phyloP scores from a whole-genome alignment of 2,329 filamentous ascomycete genomes.

The Trichoderma sp. region DNA sequence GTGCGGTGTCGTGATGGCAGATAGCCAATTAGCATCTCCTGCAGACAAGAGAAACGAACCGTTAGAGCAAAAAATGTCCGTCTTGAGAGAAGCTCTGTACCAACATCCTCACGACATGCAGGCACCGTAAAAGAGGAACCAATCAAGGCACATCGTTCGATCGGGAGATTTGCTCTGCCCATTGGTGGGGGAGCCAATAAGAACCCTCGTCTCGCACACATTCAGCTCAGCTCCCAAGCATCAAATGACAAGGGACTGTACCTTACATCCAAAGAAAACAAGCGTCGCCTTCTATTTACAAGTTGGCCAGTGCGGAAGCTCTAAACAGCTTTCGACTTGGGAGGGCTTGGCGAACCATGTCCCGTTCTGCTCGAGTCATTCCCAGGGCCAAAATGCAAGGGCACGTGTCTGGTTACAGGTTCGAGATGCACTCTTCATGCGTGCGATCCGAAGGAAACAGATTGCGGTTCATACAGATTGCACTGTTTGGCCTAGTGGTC shows the following conservation, averaged over 20 bases:
- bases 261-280: too few relatives aligned
- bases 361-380: constrained; percentile 8
- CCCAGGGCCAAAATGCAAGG: constrained; percentile 19
- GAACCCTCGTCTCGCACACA: constrained; percentile 3
- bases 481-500: not conserved
- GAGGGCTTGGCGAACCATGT: constrained; percentile 7
- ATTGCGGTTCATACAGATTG: not conserved
- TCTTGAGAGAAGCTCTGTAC: too few relatives aligned
- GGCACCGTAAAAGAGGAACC: too few relatives aligned
- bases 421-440: not conserved
- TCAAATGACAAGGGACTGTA: not conserved
- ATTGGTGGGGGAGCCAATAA: constrained; percentile 2
- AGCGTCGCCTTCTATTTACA: constrained; percentile 8
- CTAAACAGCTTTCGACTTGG: not conserved
- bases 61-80: too few relatives aligned
- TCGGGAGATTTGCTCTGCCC: constrained; percentile 1
- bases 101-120: too few relatives aligned
- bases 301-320: constrained; percentile 18
- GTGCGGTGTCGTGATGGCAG: constrained; percentile 6
- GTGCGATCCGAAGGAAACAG: not conserved
- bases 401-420: not conserved
- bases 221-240: not conserved
- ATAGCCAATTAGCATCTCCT: not conserved
- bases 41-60: too few relatives aligned
- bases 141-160: not conserved